Base-by-base conservation (phyloP, 768 basidiomycete species). In the Megacollybia marginata region DNA sequence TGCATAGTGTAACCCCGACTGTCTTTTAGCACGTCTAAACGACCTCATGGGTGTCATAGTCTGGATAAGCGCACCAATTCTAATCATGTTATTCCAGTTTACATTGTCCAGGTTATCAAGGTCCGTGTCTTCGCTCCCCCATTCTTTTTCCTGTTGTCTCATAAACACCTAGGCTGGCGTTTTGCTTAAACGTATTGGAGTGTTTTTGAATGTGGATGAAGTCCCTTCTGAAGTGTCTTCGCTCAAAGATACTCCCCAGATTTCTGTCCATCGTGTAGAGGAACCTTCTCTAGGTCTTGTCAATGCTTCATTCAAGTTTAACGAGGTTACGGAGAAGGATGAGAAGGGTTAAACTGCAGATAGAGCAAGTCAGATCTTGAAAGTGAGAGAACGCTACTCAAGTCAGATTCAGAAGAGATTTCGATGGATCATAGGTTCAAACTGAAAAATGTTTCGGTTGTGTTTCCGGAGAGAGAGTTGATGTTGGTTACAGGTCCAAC, bases 71-170 rank as follows among this genome's bases (percentile, higher is more conserved):
- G 86, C 87, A 0, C 92, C 92, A 0, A 83, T 92, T 44, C 62
- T 88, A 9, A 80, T 95, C 15, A 88, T 56, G 75, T 88, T 31
- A 82, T 95, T 45, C 92, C 92, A 0, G 70, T 78, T 7, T 92
- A 80, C 74, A 79, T 88, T 43, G 84, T 93, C 8, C 81, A 88
- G 45, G 69, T 92, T 19, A 72, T 40, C 8, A 5, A 40, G 38
- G 38, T 40, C 5, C 38, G 18, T 40, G 3, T 40, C 38, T 40
- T 40, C 38, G 8, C 23, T n/a, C 35, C 35, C 35, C 10, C 35
- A 16, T 36, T 16, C 18, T 13, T 8, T 2, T 18, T 40, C 8
- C 5, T 5, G 8, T 40, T 18, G 13, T 40, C 18, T 40, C 15
- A 40, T 28, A 28, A 28, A 28, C 23, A 2, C 92, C 2, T 84